Evolutionary conservation across 768 basidiomycete genomes (phyloP).

Genomic region (Dacryopinax primogenitus): DNA sequence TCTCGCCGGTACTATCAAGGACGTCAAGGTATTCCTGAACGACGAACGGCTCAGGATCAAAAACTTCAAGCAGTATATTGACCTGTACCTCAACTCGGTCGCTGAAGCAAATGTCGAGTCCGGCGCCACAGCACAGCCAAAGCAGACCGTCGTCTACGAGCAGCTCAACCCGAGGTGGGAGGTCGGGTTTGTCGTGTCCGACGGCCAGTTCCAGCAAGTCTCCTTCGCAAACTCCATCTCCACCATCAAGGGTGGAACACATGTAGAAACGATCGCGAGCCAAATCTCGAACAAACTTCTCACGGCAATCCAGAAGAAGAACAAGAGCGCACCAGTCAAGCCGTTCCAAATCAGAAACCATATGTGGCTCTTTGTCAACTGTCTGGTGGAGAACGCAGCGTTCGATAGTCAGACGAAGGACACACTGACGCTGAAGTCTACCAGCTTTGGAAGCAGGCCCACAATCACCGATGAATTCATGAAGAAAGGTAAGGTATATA

Average conservation of each 20-base stretch:
- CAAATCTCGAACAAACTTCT: conserved; percentile 79
- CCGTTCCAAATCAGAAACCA: conserved; percentile 89
- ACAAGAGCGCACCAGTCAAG: conserved; percentile 91
- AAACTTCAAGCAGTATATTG: conserved; percentile 93
- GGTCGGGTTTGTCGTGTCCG: conserved; percentile 85
- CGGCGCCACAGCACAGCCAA: conserved; percentile 65
- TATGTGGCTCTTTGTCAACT: conserved; percentile 96
- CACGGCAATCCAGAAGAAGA: conserved; percentile 82
- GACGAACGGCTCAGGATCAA: conserved; percentile 85
- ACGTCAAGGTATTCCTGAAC: conserved; percentile 87
- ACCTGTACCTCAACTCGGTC: conserved; percentile 75
- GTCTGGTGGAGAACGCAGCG: conserved; percentile 90
- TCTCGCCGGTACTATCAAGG: conserved; percentile 87
- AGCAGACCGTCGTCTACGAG: conserved; percentile 74
- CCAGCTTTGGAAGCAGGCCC: conserved; percentile 78
- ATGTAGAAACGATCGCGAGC: conserved; percentile 73
- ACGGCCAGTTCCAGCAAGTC: conserved; percentile 83
- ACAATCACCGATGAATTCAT: conserved; percentile 78
- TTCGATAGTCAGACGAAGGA: conserved; percentile 99
- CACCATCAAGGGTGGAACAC: conserved; percentile 91
- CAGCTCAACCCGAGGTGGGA: conserved; percentile 77
- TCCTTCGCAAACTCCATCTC: conserved; percentile 97
- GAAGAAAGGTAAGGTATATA: conserved; percentile 76
- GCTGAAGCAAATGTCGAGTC: conserved; percentile 58
- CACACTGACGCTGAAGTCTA: conserved; percentile 68